These are phyloP conservation scores for Ceriops tagal DNA, from an alignment of 345 rosid genomes.

Conservation along the genomic window DNA sequence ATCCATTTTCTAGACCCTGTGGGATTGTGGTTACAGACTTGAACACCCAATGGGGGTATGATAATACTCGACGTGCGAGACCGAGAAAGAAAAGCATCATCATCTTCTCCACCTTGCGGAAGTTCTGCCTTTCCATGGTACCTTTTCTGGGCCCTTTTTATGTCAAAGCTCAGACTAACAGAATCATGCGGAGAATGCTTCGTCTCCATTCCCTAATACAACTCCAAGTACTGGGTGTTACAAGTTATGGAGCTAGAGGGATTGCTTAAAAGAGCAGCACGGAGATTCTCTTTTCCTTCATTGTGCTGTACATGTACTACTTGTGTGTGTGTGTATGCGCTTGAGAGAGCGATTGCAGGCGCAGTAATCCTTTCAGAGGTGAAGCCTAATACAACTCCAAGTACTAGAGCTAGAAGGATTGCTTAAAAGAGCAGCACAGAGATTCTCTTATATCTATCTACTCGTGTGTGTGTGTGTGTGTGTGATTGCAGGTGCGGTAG, in stretches of 20 bases:
- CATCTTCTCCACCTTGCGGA: slow-evolving; percentile 28
- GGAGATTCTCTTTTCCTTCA: neutral
- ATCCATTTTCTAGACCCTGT: slow-evolving; percentile 50
- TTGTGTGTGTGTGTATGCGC: neutral
- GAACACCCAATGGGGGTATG: slow-evolving; percentile 86
- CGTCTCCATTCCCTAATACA: slow-evolving; percentile 7
- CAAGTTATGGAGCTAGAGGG: neutral
- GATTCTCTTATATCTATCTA: neutral
- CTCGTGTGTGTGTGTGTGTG: neutral
- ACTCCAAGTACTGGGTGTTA: neutral
- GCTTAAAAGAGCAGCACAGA: neutral
- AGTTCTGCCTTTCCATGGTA: neutral
- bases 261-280: neutral
- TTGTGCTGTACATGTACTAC: neutral
- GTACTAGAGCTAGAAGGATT: neutral
- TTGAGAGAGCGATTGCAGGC: neutral
- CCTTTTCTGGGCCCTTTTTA: slow-evolving; percentile 8
- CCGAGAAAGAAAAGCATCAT: slow-evolving; percentile 35
- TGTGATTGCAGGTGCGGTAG: neutral
- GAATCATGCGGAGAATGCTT: slow-evolving; percentile 10
- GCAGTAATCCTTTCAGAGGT: neutral
- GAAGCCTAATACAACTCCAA: neutral
- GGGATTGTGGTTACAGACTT: slow-evolving; percentile 49
- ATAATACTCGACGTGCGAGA: slow-evolving; percentile 67
- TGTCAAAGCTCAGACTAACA: neutral